These are phyloP conservation scores for Chloropicon primus DNA, from an alignment of 139 green algal genomes.

Conservation along the genomic window DNA sequence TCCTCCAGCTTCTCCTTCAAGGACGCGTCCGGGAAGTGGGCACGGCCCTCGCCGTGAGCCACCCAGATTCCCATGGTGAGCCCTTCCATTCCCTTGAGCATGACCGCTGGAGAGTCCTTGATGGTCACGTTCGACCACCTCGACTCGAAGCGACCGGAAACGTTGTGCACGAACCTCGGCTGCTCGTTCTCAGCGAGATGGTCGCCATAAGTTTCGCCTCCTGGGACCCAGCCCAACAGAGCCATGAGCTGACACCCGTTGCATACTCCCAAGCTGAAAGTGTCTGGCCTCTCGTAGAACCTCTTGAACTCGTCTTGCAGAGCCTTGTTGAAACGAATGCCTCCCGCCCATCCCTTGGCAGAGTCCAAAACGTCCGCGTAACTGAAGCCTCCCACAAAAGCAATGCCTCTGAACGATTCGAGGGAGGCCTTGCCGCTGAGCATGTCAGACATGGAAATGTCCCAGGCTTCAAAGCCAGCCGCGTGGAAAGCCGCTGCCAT, in stretches of 20 bases:
- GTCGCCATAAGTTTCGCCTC: not conserved
- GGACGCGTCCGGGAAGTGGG: slow-evolving; percentile 69
- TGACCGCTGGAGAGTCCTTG: slow-evolving; percentile 58
- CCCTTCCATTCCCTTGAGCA: slow-evolving; percentile 81
- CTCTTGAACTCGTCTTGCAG: slow-evolving; percentile 69
- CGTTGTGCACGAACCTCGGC: slow-evolving; percentile 96
- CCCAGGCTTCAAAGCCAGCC: slow-evolving; percentile 88
- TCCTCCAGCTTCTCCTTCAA: slow-evolving; percentile 45
- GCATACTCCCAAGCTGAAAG: slow-evolving; percentile 92
- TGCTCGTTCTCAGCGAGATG: slow-evolving; percentile 58
- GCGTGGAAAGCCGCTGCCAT: slow-evolving; percentile 76
- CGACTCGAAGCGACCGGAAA: slow-evolving; percentile 69
- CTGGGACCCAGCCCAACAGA: slow-evolving; percentile 90
- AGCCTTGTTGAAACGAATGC: slow-evolving; percentile 82
- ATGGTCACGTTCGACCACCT: slow-evolving; percentile 64
- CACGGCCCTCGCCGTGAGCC: slow-evolving; percentile 89
- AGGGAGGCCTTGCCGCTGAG: slow-evolving; percentile 55
- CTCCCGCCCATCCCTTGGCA: slow-evolving; percentile 92
- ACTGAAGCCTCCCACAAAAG: slow-evolving; percentile 79
- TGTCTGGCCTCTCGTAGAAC: slow-evolving; percentile 66
- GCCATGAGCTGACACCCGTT: slow-evolving; percentile 99
- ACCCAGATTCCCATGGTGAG: slow-evolving; percentile 80
- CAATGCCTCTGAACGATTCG: slow-evolving; percentile 66
- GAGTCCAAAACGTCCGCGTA: slow-evolving; percentile 95
- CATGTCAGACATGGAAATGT: slow-evolving; percentile 94